A percentile compares a stretch with the other conserved stretches of the same genome.
Evolutionary conservation across 2,329 filamentous ascomycete genomes (phyloP).

Genomic region (Aspergillus niger): DNA sequence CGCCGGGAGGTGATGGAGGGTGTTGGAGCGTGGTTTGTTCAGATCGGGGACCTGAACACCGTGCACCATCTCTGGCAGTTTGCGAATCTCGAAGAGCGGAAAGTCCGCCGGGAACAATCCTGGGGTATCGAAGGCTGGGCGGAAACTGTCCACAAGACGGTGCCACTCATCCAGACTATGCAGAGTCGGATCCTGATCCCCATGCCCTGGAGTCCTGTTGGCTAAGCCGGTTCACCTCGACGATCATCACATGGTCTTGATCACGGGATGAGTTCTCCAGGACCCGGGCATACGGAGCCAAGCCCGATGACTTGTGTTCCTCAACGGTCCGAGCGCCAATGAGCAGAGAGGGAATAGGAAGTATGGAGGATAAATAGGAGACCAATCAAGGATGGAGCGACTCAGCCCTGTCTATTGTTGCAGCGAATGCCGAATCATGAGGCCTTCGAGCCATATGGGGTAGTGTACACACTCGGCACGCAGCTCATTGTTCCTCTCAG

Average conservation of each 20-base stretch:
- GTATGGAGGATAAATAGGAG: neutral
- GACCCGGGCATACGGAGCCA: neutral
- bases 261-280: constrained; percentile 8
- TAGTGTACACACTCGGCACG: constrained; percentile 1
- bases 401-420: neutral
- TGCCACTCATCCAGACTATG: constrained; percentile 95
- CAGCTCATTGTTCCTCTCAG: constrained; percentile 8
- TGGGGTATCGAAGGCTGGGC: constrained; percentile 96
- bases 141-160: constrained; percentile 97
- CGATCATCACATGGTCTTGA: constrained; percentile 2
- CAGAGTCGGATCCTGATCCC: constrained; percentile 90
- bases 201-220: constrained; percentile 94
- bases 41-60: constrained; percentile 95
- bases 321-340: constrained; percentile 7
- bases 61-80: constrained; percentile 99
- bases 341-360: neutral
- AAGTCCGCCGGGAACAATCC: constrained; percentile 85
- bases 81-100: constrained; percentile 91
- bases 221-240: constrained; percentile 48
- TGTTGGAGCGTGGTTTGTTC: constrained; percentile 96
- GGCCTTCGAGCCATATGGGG: constrained; percentile 2
- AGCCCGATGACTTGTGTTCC: constrained; percentile 2
- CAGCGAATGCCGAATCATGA: neutral
- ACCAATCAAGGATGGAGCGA: neutral
- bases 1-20: constrained; percentile 97